Evolutionary conservation across 2,329 filamentous ascomycete species (phyloP).

Genomic region (Chalaropsis thielavioides): DNA sequence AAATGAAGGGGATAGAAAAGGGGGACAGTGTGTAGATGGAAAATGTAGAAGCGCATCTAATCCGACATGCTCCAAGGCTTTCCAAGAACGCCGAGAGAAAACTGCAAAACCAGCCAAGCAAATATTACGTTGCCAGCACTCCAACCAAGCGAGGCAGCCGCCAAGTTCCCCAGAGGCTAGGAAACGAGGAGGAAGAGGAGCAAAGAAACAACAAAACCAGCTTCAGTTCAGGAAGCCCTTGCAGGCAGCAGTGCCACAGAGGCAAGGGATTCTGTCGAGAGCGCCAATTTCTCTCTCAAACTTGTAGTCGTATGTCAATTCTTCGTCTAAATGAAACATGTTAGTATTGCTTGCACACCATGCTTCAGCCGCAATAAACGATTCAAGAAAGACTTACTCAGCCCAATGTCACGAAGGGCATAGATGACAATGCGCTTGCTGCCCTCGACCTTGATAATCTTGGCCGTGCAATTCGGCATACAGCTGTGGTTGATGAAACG

Average conservation of each 20-base stretch:
- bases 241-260: constrained; percentile 89
- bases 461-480: constrained; percentile 95
- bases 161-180: too few relatives aligned
- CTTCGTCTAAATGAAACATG: constrained; percentile 55
- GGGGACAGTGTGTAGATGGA: neutral
- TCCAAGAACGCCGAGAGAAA: neutral
- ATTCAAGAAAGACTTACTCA: constrained; percentile 58
- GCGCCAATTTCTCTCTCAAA: constrained; percentile 96
- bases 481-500: constrained; percentile 98
- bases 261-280: constrained; percentile 87
- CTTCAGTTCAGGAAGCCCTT: constrained; percentile 95
- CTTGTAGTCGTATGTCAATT: constrained; percentile 99
- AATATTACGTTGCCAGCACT: neutral
- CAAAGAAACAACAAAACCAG: neutral
- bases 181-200: neutral
- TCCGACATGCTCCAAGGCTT: neutral
- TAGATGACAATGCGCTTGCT: constrained; percentile 99
- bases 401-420: constrained; percentile 81
- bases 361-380: neutral
- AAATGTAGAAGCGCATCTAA: neutral
- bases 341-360: constrained; percentile 7
- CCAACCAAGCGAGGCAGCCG: neutral
- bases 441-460: constrained; percentile 97
- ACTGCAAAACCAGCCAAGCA: neutral
- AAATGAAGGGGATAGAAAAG: neutral